These are phyloP conservation scores for Syzygium malaccense DNA, from an alignment of 441 rosid species.

Conservation along the genomic window DNA sequence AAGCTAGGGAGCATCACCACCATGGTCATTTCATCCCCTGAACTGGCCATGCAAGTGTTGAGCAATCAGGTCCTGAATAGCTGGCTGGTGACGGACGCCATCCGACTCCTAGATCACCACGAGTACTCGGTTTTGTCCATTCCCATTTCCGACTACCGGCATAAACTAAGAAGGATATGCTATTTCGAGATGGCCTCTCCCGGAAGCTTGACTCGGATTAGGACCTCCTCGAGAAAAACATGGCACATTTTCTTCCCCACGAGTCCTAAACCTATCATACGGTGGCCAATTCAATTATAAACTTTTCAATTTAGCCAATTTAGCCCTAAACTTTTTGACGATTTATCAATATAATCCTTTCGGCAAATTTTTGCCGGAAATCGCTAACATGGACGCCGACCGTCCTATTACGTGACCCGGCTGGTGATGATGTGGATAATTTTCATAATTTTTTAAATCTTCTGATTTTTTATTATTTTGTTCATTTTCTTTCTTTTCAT, in stretches of 20 bases:
- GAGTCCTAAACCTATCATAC: neutral
- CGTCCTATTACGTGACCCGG: fast-evolving
- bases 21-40: neutral
- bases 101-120: neutral
- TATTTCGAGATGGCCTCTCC: neutral
- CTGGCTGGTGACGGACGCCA: neutral
- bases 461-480: too few relatives aligned
- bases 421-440: fast-evolving
- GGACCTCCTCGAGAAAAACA: neutral
- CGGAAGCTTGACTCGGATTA: neutral
- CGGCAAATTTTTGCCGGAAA: neutral
- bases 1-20: neutral
- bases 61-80: neutral
- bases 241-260: neutral
- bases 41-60: neutral
- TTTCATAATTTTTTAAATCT: neutral
- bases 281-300: too few relatives aligned
- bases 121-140: neutral
- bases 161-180: neutral
- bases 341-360: neutral
- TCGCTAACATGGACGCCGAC: fast-evolving
- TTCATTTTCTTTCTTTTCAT: neutral
- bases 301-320: too few relatives aligned
- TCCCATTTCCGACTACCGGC: neutral
- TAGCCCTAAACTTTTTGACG: neutral